Percentiles rank a stretch among this genome's conserved stretches.
These are phyloP conservation scores for Zalerion maritima DNA, from an alignment of 495 filamentous ascomycete species.

Conservation along the genomic window DNA sequence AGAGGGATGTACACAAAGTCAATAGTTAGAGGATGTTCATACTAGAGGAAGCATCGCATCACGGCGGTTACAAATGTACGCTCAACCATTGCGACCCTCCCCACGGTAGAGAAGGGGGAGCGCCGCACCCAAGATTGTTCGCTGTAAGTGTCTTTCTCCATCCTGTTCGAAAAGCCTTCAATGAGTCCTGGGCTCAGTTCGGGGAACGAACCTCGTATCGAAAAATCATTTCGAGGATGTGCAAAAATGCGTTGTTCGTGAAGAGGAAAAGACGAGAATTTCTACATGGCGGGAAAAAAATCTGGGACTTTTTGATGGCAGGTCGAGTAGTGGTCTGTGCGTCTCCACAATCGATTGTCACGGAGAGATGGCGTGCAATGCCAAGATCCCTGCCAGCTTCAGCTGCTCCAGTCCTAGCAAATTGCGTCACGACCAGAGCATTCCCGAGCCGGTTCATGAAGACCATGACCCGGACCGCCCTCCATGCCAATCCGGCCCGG, in stretches of 20 bases:
- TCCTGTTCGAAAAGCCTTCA: constrained; percentile 32
- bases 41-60: no score
- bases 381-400: no score
- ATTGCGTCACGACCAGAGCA: no score
- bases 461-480: no score
- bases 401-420: no score
- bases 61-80: constrained; percentile 35
- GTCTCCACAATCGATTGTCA: no score
- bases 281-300: constrained; percentile 7
- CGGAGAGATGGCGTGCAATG: no score
- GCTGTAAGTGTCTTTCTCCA: constrained; percentile 34
- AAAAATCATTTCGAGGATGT: constrained; percentile 35
- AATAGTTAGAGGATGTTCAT: no score
- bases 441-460: no score
- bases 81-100: constrained; percentile 42
- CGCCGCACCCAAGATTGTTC: constrained; percentile 46
- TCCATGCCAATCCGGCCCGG: no score
- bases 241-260: constrained; percentile 38
- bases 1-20: no score
- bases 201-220: constrained; percentile 25
- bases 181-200: constrained; percentile 29
- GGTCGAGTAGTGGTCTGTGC: constrained; percentile 4
- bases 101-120: constrained; percentile 27
- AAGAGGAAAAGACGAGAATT: constrained; percentile 19
- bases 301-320: constrained; percentile 8